phyloP scores from a whole-genome alignment of 2,329 filamentous ascomycete genomes.

The Verticillium tricorpus region DNA sequence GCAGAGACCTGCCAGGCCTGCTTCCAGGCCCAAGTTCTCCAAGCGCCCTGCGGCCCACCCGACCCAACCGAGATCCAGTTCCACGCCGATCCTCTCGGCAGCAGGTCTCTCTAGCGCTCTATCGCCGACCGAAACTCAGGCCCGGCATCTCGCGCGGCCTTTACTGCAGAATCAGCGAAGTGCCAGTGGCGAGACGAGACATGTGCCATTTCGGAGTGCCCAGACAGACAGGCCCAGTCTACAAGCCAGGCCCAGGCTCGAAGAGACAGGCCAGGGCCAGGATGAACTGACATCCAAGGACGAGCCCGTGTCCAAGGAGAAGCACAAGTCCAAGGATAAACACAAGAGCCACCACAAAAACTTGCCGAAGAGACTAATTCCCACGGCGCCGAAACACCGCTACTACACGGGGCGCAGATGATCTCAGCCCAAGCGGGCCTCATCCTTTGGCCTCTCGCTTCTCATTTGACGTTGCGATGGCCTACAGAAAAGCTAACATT shows the following conservation, averaged over 20 bases:
- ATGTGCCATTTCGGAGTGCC: not conserved
- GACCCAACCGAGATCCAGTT: not conserved
- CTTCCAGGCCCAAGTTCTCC: not conserved
- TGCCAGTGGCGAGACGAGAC: not conserved
- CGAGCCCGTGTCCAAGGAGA: not conserved
- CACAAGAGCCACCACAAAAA: not conserved
- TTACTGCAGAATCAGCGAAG: not conserved
- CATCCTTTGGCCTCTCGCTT: not conserved
- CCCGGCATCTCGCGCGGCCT: too few species aligned
- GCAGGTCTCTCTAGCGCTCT: not conserved
- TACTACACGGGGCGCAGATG: not conserved
- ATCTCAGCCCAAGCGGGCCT: not conserved
- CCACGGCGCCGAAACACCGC: too few species aligned
- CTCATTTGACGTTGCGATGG: constrained; percentile 3
- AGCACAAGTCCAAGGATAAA: not conserved
- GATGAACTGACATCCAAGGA: too few species aligned
- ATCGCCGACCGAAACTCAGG: too few species aligned
- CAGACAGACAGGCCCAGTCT: not conserved
- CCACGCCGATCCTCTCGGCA: not conserved
- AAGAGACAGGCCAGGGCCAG: not conserved
- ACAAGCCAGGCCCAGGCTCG: not conserved
- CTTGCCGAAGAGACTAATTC: not conserved
- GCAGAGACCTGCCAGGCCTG: not conserved
- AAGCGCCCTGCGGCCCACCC: not conserved
- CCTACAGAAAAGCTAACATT: constrained; percentile 20